Evolutionary conservation across 2,329 filamentous ascomycete genomes (phyloP).

Genomic region (Cadophora sp.): DNA sequence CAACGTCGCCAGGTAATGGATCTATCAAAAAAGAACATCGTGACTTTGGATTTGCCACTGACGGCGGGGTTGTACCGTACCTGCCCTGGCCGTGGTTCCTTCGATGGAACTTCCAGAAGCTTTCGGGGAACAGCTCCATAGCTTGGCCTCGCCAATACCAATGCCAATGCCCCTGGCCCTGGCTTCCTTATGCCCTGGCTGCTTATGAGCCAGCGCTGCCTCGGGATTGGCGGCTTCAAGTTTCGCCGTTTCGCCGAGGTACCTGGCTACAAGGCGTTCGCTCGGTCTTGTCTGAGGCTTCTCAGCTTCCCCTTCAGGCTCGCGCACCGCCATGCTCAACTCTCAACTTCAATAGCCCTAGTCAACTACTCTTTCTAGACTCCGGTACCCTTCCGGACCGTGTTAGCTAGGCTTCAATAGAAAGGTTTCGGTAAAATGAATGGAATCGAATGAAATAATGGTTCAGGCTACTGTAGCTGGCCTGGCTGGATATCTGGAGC

Average conservation of each 20-base stretch:
- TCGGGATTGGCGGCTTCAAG: neutral
- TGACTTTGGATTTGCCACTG: slow-evolving; percentile 5
- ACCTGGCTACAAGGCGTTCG: neutral
- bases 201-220: no score
- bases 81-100: slow-evolving; percentile 1
- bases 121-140: neutral
- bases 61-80: neutral
- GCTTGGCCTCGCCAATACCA: neutral
- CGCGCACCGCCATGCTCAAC: neutral
- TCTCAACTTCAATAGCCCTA: slow-evolving; percentile 1
- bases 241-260: neutral
- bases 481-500: no score
- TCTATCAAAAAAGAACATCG: slow-evolving; percentile 21
- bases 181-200: no score
- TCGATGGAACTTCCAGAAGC: slow-evolving; percentile 19
- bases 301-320: slow-evolving; percentile 3
- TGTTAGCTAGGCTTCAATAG: neutral
- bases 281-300: neutral
- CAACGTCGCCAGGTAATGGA: no score
- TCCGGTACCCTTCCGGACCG: neutral
- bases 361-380: neutral
- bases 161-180: no score
- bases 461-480: no score
- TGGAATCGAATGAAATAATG: neutral
- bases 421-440: neutral